Percentiles rank a stretch among this genome's conserved stretches.
Conservation (phyloP, 306 rosid species). For the Vachellia collinsii region DNA sequence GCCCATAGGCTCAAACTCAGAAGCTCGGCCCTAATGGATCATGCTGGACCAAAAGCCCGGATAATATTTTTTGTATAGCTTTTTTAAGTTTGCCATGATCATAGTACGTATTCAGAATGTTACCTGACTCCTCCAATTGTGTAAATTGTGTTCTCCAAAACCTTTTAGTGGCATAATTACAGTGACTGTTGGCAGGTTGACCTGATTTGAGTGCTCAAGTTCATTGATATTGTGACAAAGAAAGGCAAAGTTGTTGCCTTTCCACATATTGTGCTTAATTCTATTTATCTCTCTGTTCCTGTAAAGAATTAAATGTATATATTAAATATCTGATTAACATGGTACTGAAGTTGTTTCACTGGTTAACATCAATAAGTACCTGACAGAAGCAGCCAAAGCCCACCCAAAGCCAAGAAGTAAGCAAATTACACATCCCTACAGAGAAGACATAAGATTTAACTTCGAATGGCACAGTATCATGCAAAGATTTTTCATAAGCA, state of each 20-base stretch:
- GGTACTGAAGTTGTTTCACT: conserved; percentile 21
- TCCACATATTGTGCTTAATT: conserved; percentile 60
- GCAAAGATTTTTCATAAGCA: not conserved
- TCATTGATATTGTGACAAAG: conserved; percentile 75
- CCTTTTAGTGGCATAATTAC: conserved; percentile 96
- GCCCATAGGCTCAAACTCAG: not conserved
- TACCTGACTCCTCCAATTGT: conserved; percentile 97
- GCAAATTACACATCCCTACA: conserved; percentile 86
- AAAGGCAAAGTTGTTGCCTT: conserved; percentile 80
- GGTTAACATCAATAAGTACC: conserved; percentile 51
- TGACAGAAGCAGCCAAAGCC: conserved; percentile 89
- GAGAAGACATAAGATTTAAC: conserved; percentile 25
- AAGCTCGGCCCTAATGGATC: not conserved
- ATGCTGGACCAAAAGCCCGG: not conserved
- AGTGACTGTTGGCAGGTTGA: conserved; percentile 80
- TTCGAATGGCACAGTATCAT: not conserved
- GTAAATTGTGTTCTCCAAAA: conserved; percentile 94
- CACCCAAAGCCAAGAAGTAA: conserved; percentile 81
- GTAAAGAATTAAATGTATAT: conserved; percentile 13
- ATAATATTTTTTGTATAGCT: not conserved
- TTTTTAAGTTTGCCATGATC: not conserved
- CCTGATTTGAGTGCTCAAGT: conserved; percentile 89
- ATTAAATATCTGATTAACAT: conserved; percentile 16
- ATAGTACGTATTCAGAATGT: conserved; percentile 8
- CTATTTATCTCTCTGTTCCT: conserved; percentile 90